Percentiles rank a stretch among this genome's conserved stretches.
phyloP scores from a whole-genome alignment of 352 stramenopile genomes.

The Pythium plurisporium region DNA sequence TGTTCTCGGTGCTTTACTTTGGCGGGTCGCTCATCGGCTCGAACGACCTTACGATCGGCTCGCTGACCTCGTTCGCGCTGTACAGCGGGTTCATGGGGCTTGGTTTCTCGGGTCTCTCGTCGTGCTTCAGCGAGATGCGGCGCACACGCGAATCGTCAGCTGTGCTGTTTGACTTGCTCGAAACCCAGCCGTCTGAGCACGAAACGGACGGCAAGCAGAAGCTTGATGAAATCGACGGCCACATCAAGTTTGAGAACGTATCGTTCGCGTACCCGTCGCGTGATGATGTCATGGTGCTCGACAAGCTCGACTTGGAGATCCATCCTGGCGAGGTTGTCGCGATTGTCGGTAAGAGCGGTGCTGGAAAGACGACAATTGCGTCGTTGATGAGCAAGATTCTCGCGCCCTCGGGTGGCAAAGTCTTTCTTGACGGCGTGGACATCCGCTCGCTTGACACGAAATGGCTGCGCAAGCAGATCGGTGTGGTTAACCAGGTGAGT shows the following conservation, averaged over 20 bases:
- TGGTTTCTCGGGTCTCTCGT: slow-evolving; percentile 85
- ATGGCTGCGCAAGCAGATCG: slow-evolving; percentile 81
- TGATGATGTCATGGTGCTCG: slow-evolving; percentile 62
- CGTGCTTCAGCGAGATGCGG: slow-evolving; percentile 74
- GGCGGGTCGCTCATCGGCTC: slow-evolving; percentile 81
- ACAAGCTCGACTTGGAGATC: slow-evolving; percentile 62
- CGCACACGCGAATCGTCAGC: slow-evolving; percentile 69
- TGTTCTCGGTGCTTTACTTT: slow-evolving; percentile 90
- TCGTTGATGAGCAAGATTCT: slow-evolving; percentile 81
- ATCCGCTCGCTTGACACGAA: slow-evolving; percentile 57
- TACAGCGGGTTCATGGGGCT: slow-evolving; percentile 91
- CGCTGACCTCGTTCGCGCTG: slow-evolving; percentile 87
- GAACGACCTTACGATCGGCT: slow-evolving; percentile 86
- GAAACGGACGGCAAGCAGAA: slow-evolving; percentile 37
- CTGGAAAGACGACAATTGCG: slow-evolving; percentile 81
- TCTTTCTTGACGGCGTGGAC: slow-evolving; percentile 73
- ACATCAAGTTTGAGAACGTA: slow-evolving; percentile 77
- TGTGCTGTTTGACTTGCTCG: slow-evolving; percentile 66
- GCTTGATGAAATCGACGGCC: slow-evolving; percentile 46
- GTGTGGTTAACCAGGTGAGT: slow-evolving; percentile 72
- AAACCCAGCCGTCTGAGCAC: slow-evolving; percentile 27
- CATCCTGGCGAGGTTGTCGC: slow-evolving; percentile 77
- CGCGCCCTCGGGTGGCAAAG: slow-evolving; percentile 42
- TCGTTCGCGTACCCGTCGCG: slow-evolving; percentile 81
- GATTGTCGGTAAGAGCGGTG: slow-evolving; percentile 82